Evolutionary conservation across 2,329 filamentous ascomycete species (phyloP), one percentile per base, ranked within the genome.

Genomic region (Penicillium digitatum): DNA sequence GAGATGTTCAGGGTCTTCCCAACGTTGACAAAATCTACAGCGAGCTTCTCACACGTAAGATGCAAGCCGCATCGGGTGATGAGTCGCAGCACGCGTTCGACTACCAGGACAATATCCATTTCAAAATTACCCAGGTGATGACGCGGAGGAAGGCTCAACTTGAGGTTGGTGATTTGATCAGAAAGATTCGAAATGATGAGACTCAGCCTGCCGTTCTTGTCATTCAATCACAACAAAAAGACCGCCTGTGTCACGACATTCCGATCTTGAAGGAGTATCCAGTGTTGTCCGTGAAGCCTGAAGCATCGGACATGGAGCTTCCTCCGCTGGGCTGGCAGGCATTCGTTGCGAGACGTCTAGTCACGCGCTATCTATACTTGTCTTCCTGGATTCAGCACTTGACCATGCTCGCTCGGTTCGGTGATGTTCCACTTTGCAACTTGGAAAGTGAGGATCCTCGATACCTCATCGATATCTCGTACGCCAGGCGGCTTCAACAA

Each of bases 401-500:
- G 18, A 88, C 90, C 26, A 87, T 91, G 44, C 82, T 99, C 52
- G 89, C 94, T 45, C 83, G 90, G 59, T 97, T 97, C 69, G 94
- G 94, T 26, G 90, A 97, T 70, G 85, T 99, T 5, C 94, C 94
- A 1, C 80, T 99, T 8, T 97, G 94, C 74, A 99, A 99, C 66
- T 78, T 99, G 31, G 94, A 97, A 71, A 87, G 87, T 40, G 94
- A 97, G 62, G 94, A 99, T 66, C 93, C 94, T 27, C 85, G 90
- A 3, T 97, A 94, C 76, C 77, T 99, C 52, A 99, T 99, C 64
- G 94, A 99, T 69, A 85, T 99, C 52, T 89, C 93, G 0, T 99
- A 97, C 70, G 94, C 94, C 0, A 82, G 95, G 54, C 84, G 92
- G 18, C 78, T 99, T 48, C 90, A 96, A 67, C 87, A 89, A 62